Conservation (phyloP, 139 green algal genomes). For the Coelastrella sp. region DNA sequence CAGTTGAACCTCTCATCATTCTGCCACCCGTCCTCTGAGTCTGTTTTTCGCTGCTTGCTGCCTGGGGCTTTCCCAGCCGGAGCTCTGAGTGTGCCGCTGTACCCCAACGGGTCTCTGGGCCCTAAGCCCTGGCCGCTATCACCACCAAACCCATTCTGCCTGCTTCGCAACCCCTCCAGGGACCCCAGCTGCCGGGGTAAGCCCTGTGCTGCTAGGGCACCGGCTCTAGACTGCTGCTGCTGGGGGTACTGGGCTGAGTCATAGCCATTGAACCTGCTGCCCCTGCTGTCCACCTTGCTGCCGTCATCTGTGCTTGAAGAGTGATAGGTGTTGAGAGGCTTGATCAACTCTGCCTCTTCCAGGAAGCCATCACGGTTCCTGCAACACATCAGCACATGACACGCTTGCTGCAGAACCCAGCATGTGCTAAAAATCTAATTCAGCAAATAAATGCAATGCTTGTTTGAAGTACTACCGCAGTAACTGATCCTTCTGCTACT, state of each 20-base stretch:
- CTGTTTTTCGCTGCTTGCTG: constrained; percentile 3
- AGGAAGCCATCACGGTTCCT: constrained; percentile 48
- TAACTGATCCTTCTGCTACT: too few species aligned
- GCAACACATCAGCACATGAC: not conserved
- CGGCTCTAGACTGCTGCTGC: not conserved
- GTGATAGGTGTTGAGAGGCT: constrained; percentile 32
- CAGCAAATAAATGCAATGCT: too few species aligned
- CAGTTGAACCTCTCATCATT: constrained; percentile 31
- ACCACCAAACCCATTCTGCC: not conserved
- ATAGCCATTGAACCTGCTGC: not conserved
- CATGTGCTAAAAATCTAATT: too few species aligned
- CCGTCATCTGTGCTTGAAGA: not conserved
- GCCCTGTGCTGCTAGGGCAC: not conserved
- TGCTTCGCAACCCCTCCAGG: not conserved
- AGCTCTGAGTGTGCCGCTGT: not conserved
- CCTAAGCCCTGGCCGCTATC: not conserved
- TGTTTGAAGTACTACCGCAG: too few species aligned
- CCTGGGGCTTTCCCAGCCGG: not conserved
- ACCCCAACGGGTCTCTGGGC: not conserved
- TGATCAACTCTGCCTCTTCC: constrained; percentile 29
- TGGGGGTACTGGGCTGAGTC: not conserved
- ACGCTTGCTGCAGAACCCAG: too few species aligned
- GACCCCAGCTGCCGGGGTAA: constrained; percentile 5
- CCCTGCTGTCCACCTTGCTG: not conserved
- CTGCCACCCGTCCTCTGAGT: not conserved